Evolutionary conservation across 2,329 filamentous ascomycete species (phyloP).

Genomic region (Fusarium chuoi): DNA sequence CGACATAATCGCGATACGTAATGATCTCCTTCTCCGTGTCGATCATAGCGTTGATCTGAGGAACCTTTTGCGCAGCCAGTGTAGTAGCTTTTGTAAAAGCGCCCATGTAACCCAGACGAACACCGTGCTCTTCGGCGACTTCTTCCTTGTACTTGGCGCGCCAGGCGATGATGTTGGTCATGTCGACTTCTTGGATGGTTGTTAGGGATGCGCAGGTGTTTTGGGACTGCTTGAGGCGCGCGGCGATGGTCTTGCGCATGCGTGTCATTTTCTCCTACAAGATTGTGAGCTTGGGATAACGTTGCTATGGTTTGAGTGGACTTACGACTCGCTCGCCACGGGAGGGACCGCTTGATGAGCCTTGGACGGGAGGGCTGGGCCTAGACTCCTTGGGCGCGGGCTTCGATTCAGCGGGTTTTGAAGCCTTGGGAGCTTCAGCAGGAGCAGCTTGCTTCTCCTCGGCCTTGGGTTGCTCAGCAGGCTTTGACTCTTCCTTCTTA

Average conservation of each 20-base stretch:
- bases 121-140: slow-evolving; percentile 45
- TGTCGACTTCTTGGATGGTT: slow-evolving; percentile 59
- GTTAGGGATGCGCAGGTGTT: slow-evolving; percentile 77
- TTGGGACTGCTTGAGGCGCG: slow-evolving; percentile 74
- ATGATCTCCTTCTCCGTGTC: slow-evolving; percentile 68
- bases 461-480: slow-evolving; percentile 23
- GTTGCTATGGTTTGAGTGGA: background rate
- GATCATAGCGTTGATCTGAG: slow-evolving; percentile 73
- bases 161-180: slow-evolving; percentile 72
- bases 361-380: slow-evolving; percentile 12
- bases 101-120: slow-evolving; percentile 75
- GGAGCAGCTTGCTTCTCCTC: slow-evolving; percentile 34
- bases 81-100: slow-evolving; percentile 79
- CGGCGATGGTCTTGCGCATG: slow-evolving; percentile 81
- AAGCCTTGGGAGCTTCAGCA: slow-evolving; percentile 23
- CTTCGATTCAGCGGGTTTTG: slow-evolving; percentile 31
- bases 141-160: slow-evolving; percentile 72
- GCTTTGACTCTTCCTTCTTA: slow-evolving; percentile 33
- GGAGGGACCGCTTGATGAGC: slow-evolving; percentile 6
- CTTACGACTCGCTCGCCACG: slow-evolving; percentile 34
- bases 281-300: background rate
- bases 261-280: slow-evolving; percentile 59
- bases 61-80: slow-evolving; percentile 73
- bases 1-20: slow-evolving; percentile 70
- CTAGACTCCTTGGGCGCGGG: slow-evolving; percentile 30